Evolutionary conservation across 1,139 yeast species (phyloP).

Genomic region (Tardiomyces digboiensis): DNA sequence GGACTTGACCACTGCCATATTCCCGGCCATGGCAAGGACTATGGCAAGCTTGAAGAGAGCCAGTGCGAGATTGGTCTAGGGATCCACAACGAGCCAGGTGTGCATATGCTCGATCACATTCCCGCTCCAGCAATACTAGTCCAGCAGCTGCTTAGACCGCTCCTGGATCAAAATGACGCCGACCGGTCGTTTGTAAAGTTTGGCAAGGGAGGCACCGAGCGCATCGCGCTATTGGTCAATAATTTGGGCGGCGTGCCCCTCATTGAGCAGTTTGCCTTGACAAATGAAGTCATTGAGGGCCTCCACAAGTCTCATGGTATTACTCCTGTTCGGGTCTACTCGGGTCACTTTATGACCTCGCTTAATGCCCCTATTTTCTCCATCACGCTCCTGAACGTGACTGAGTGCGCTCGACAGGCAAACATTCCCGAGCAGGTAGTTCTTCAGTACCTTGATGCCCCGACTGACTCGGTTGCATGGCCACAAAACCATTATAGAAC

Average conservation of each 20-base stretch:
- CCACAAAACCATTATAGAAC: constrained; percentile 21
- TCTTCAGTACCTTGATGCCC: constrained; percentile 48
- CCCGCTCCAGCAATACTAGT: constrained; percentile 50
- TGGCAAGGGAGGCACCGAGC: constrained; percentile 38
- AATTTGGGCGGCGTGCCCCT: constrained; percentile 83
- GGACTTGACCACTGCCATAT: constrained; percentile 84
- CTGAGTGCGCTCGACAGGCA: constrained; percentile 28
- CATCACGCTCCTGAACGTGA: constrained; percentile 60
- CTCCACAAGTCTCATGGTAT: constrained; percentile 41
- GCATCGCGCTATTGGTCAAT: constrained; percentile 60
- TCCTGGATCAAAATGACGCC: constrained; percentile 21
- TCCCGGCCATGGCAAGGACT: constrained; percentile 57
- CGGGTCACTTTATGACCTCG: constrained; percentile 76
- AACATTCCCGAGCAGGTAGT: constrained; percentile 23
- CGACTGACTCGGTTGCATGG: constrained; percentile 84
- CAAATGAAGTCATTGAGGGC: constrained; percentile 37
- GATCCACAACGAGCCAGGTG: constrained; percentile 92
- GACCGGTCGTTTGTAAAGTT: constrained; percentile 44
- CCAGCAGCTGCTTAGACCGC: constrained; percentile 19
- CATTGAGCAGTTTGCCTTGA: constrained; percentile 61
- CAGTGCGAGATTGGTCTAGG: constrained; percentile 94
- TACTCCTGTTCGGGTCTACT: constrained; percentile 52
- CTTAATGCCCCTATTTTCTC: constrained; percentile 86
- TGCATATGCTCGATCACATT: constrained; percentile 57
- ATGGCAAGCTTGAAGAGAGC: constrained; percentile 40